These are phyloP conservation scores for Phaeodactylum tricornutum DNA, from an alignment of 108 stramenopile species.

Conservation along the genomic window DNA sequence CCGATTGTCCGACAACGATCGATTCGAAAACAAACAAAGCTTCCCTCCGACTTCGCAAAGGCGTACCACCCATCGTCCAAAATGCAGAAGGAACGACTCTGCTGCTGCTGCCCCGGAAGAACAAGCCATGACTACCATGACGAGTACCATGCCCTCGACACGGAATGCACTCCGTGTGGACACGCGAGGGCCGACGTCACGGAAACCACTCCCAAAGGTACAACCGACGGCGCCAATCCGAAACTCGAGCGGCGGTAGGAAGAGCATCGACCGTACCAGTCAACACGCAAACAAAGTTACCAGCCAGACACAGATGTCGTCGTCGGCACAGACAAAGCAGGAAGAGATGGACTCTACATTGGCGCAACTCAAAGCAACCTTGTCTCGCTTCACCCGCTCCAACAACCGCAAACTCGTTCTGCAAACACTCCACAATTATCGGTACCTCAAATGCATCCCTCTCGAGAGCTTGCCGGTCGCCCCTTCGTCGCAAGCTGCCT, in stretches of 20 bases:
- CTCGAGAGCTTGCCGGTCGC: constrained; percentile 14
- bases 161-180: no score
- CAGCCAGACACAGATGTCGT: background rate
- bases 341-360: constrained; percentile 13
- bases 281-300: background rate
- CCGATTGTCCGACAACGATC: no score
- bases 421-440: constrained; percentile 23
- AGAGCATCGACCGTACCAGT: no score
- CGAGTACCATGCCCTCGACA: background rate
- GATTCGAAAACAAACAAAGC: no score
- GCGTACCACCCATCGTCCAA: no score
- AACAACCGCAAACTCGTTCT: constrained; percentile 40
- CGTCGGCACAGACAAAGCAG: constrained; percentile 1
- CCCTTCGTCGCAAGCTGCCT: constrained; percentile 1
- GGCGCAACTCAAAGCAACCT: constrained; percentile 16
- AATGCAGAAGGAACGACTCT: no score
- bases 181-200: no score
- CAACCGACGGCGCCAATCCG: background rate
- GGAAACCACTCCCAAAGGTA: no score
- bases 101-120: no score
- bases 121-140: background rate
- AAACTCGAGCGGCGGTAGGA: background rate
- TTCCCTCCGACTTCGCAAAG: no score
- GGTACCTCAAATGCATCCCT: constrained; percentile 20
- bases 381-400: constrained; percentile 27